Conservation (phyloP, 768 basidiomycete species). For the Dacryopinax primogenitus region DNA sequence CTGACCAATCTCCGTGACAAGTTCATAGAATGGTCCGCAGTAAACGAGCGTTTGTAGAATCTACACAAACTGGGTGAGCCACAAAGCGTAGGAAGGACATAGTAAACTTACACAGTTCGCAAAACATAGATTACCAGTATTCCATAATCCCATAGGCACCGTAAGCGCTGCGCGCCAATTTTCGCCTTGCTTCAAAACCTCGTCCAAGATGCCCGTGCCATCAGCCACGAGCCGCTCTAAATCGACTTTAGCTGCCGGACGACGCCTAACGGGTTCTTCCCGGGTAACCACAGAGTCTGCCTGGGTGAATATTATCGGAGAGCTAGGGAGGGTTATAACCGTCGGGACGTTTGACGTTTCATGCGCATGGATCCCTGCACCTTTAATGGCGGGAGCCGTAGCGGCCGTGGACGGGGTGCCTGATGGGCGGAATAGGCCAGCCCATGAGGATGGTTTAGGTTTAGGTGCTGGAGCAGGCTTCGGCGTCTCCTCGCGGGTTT, state of each 20-base stretch:
- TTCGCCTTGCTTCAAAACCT: background rate
- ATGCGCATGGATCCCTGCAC: background rate
- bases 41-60: slow-evolving; percentile 81
- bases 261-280: background rate
- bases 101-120: slow-evolving; percentile 55
- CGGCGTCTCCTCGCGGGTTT: background rate
- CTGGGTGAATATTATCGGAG: background rate
- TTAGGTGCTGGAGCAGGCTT: background rate
- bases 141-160: slow-evolving; percentile 24
- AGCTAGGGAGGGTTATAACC: background rate
- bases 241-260: background rate
- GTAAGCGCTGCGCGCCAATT: background rate
- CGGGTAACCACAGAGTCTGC: background rate
- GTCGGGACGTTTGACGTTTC: background rate
- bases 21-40: slow-evolving; percentile 67
- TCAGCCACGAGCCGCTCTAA: background rate
- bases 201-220: background rate
- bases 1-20: slow-evolving; percentile 61
- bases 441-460: background rate
- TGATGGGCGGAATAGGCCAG: background rate
- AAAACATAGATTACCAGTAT: slow-evolving; percentile 96
- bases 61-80: slow-evolving; percentile 16
- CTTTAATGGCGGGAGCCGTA: background rate
- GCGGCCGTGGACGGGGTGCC: background rate
- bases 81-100: background rate